phyloP scores from a whole-genome alignment of 2,329 filamentous ascomycete genomes.

The Microdochium paspali region DNA sequence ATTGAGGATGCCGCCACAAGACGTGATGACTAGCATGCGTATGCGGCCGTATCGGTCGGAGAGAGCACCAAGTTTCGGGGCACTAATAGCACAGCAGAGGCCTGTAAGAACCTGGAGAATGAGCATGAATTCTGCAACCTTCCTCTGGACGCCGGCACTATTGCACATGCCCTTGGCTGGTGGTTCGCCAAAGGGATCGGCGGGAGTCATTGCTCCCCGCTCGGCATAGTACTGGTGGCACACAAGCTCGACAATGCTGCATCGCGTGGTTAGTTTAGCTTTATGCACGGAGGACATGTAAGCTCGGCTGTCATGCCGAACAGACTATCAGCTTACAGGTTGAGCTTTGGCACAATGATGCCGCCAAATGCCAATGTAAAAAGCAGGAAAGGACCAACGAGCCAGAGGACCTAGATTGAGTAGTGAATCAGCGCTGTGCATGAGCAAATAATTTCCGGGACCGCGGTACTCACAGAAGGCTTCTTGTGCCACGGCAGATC shows the following conservation, averaged over 20 bases:
- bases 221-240: slow-evolving; percentile 78
- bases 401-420: slow-evolving; percentile 61
- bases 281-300: too few relatives aligned
- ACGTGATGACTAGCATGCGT: slow-evolving; percentile 62
- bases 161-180: slow-evolving; percentile 71
- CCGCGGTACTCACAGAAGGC: slow-evolving; percentile 44
- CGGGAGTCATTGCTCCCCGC: slow-evolving; percentile 45
- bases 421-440: neutral
- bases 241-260: slow-evolving; percentile 66
- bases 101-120: slow-evolving; percentile 68
- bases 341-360: slow-evolving; percentile 76
- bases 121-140: slow-evolving; percentile 70
- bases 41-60: slow-evolving; percentile 83
- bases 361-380: slow-evolving; percentile 84
- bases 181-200: slow-evolving; percentile 52
- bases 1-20: slow-evolving; percentile 61
- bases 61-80: slow-evolving; percentile 73
- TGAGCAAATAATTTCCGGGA: slow-evolving; percentile 4
- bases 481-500: slow-evolving; percentile 51
- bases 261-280: neutral
- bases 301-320: neutral
- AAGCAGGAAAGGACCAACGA: slow-evolving; percentile 69
- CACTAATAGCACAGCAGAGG: slow-evolving; percentile 67
- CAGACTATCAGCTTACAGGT: slow-evolving; percentile 43
- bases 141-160: slow-evolving; percentile 66